phyloP scores from a whole-genome alignment of 177 flowering plant genomes.

The Vitis hybrid region DNA sequence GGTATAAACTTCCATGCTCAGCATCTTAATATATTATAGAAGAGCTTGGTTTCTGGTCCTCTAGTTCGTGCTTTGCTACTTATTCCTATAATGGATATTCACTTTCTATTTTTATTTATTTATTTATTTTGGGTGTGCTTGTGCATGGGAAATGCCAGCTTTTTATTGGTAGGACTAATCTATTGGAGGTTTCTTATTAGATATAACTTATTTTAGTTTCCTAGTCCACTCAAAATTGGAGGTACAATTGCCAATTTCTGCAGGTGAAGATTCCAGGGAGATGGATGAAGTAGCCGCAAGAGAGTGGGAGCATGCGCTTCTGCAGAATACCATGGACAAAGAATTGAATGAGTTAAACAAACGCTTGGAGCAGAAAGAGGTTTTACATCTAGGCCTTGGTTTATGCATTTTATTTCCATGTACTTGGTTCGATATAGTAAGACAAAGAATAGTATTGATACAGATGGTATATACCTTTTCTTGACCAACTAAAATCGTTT shows the following conservation, averaged over 20 bases:
- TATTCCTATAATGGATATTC: not conserved
- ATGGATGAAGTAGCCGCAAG: conserved; percentile 86
- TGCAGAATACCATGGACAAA: conserved; percentile 89
- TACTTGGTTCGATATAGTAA: conserved; percentile 54
- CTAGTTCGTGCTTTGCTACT: not conserved
- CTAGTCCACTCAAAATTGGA: not conserved
- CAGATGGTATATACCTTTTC: no score
- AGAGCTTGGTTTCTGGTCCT: no score
- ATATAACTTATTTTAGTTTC: not conserved
- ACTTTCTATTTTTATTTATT: not conserved
- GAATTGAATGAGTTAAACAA: conserved; percentile 83
- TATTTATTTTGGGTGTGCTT: not conserved
- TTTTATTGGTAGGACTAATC: not conserved
- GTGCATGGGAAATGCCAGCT: not conserved
- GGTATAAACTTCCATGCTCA: not conserved
- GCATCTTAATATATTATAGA: no score
- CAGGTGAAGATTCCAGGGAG: conserved; percentile 74
- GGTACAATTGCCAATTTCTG: conserved; percentile 12
- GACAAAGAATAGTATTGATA: conserved; percentile 59
- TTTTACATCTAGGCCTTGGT: conserved; percentile 9
- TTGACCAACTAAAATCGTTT: no score
- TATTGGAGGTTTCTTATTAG: not conserved
- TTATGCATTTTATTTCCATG: conserved; percentile 19
- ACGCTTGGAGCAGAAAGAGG: conserved; percentile 94
- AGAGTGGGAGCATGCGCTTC: conserved; percentile 94